A percentile compares a stretch with the other conserved stretches of the same genome.
Evolutionary conservation across 2,329 filamentous ascomycete species (phyloP).

Genomic region (Sclerotinia trifoliorum): DNA sequence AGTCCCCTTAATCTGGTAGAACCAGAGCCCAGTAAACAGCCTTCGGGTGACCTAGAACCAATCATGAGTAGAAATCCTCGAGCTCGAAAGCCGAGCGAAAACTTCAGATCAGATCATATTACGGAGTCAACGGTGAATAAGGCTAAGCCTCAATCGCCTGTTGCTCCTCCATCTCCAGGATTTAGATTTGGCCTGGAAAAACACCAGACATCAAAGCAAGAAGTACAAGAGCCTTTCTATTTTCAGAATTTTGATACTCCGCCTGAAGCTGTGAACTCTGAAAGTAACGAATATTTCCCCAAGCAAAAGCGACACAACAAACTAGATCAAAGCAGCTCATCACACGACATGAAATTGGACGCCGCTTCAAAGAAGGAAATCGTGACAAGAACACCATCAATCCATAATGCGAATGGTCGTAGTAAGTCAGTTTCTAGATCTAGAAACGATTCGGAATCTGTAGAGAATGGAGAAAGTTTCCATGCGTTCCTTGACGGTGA

Average conservation of each 20-base stretch:
- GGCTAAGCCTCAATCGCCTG: background rate
- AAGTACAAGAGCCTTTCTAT: constrained; percentile 12
- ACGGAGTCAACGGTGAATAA: background rate
- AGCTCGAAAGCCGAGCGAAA: background rate
- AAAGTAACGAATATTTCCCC: constrained; percentile 5
- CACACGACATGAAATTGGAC: constrained; percentile 2
- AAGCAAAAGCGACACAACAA: background rate
- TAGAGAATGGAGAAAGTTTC: background rate
- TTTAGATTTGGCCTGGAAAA: constrained; percentile 19
- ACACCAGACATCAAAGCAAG: background rate
- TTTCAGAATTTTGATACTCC: constrained; percentile 16
- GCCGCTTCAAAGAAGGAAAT: background rate
- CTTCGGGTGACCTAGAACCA: constrained; percentile 7
- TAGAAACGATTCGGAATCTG: background rate
- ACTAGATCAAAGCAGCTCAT: background rate
- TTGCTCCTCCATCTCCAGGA: constrained; percentile 10
- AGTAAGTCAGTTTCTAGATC: background rate
- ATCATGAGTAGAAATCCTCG: constrained; percentile 18
- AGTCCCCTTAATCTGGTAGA: background rate
- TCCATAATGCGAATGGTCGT: constrained; percentile 13
- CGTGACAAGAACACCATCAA: constrained; percentile 12
- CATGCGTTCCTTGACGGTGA: constrained; percentile 4
- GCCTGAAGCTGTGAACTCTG: constrained; percentile 4
- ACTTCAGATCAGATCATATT: background rate
- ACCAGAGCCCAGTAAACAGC: background rate